A percentile compares a stretch with the other conserved stretches of the same genome.
Evolutionary conservation across 2,329 filamentous ascomycete genomes (phyloP).

Genomic region (Diaporthe vexans): DNA sequence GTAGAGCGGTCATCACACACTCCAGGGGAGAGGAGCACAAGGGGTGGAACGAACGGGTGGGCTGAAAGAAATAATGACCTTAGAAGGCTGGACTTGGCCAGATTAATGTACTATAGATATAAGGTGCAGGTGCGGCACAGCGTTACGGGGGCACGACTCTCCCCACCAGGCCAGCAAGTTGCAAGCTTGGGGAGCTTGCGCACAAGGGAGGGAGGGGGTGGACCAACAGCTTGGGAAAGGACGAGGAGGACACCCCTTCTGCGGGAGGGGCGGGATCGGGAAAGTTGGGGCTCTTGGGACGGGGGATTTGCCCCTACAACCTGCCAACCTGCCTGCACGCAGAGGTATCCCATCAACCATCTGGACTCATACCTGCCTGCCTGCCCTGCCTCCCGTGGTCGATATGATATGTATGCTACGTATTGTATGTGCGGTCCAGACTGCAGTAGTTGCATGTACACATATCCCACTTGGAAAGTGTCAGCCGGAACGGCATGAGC

Average conservation of each 20-base stretch:
- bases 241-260: neutral
- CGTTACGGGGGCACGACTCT: neutral
- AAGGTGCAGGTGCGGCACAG: slow-evolving; percentile 26
- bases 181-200: no score
- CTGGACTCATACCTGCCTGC: neutral
- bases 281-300: neutral
- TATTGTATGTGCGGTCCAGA: neutral
- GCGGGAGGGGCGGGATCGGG: slow-evolving; percentile 15
- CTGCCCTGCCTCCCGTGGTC: no score
- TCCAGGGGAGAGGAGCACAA: slow-evolving; percentile 1
- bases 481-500: no score
- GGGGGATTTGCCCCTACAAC: neutral
- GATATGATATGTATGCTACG: neutral
- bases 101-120: slow-evolving; percentile 6
- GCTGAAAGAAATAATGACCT: neutral
- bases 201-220: neutral
- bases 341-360: neutral
- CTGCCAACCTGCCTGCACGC: neutral
- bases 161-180: neutral
- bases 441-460: neutral
- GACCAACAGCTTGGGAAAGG: neutral
- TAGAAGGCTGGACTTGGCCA: slow-evolving; percentile 1
- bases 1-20: neutral
- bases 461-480: neutral
- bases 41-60: neutral